Evolutionary conservation across 2,329 filamentous ascomycete genomes (phyloP), one percentile per base, ranked within the genome.

Genomic region (Polychaeton citri): DNA sequence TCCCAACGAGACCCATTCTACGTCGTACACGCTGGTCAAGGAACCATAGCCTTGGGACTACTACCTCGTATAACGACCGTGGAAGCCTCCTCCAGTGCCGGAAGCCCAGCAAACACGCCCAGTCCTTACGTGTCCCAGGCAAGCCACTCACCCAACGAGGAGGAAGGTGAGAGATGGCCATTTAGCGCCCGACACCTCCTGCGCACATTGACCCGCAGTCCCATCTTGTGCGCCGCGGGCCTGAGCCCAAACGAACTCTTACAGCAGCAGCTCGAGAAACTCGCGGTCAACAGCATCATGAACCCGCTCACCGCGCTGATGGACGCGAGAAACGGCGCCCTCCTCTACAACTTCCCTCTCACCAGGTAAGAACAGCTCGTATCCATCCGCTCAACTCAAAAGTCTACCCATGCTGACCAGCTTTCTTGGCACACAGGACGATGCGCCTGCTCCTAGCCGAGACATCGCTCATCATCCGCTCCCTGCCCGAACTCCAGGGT

Each of bases 251-350:
- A 70, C 5, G 68, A 73, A 21, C 76, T 90, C 43, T 61, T 90
- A 6, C 70, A 74, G 41, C 66, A 73, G 47, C 90, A 94, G 58
- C 70, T 96, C 3, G 81, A 88, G 32, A 79, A 78, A 32, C 66
- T 95, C 24, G 76, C 83, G 2, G 74, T 87, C 46, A 78, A 79
- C 42, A 73, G 77, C 33, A 69, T 90, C 19, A 74, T 92, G 37
- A 87, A 94, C 44, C 79, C 88, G 0, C 65, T 95, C 4, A 87
- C 84, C 3, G 79, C 82, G 2, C 63, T 93, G 6, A 69, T 92
- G 35, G 81, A 92, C 48, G 74, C 79, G 47, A 69, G 72, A 19
- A 93, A 92, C 53, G 74, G 80, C 30, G 66, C 76, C 32, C 59
- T 96, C 0, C 60, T 81, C 6, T 69, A 72, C 49, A 87, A 87